Conservation (phyloP, 2,329 filamentous ascomycete genomes). For the Aspergillus ruber region DNA sequence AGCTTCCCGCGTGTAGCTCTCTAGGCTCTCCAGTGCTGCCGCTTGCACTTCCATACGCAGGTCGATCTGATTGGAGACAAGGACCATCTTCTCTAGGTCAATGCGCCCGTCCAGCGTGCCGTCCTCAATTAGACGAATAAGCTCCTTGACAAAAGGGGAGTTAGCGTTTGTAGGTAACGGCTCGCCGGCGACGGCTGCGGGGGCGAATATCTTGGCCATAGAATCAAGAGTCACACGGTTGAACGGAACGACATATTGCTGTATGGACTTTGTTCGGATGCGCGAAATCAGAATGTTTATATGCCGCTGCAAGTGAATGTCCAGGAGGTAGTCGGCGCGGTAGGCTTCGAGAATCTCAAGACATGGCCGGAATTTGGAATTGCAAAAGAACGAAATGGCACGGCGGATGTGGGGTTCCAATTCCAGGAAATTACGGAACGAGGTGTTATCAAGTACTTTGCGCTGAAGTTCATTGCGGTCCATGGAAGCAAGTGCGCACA, state of each 20-base stretch:
- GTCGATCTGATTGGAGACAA: conserved; percentile 65
- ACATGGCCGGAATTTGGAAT: conserved; percentile 80
- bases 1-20: conserved; percentile 67
- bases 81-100: conserved; percentile 73
- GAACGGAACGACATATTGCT: conserved; percentile 88
- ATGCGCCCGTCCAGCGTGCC: conserved; percentile 70
- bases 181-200: conserved; percentile 30
- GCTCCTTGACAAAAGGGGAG: conserved; percentile 50
- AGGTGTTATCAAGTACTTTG: conserved; percentile 69
- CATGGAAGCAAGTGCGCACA: conserved; percentile 88
- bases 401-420: conserved; percentile 90
- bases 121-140: conserved; percentile 69
- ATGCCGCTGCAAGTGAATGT: conserved; percentile 75
- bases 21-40: conserved; percentile 61
- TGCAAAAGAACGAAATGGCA: conserved; percentile 82
- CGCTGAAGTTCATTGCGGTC: conserved; percentile 67
- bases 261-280: conserved; percentile 85
- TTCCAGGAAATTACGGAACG: conserved; percentile 83
- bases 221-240: conserved; percentile 75
- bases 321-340: conserved; percentile 79
- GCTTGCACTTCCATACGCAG: conserved; percentile 64
- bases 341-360: conserved; percentile 76
- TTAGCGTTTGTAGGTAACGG: conserved; percentile 56
- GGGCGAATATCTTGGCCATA: conserved; percentile 69
- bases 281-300: conserved; percentile 62